These are phyloP conservation scores for Clathrus columnatus DNA, from an alignment of 768 basidiomycete species.

Conservation along the genomic window DNA sequence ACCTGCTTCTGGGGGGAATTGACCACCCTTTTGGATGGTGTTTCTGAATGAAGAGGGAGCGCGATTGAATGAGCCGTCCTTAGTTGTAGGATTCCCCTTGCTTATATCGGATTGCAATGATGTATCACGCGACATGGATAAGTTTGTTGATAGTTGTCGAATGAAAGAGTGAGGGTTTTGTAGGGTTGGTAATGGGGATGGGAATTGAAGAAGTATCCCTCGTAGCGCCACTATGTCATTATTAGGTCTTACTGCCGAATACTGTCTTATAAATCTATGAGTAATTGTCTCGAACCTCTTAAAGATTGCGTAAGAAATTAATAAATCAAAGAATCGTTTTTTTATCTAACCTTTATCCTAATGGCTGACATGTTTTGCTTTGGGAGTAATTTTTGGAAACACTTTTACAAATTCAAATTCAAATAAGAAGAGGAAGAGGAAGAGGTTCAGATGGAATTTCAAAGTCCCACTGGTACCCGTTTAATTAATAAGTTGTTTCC, in stretches of 20 bases:
- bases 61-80: constrained; percentile 62
- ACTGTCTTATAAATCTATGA: neutral
- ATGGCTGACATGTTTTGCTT: too few species aligned
- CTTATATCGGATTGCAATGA: constrained; percentile 39
- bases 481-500: too few species aligned
- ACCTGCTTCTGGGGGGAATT: constrained; percentile 74
- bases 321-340: too few species aligned
- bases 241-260: neutral
- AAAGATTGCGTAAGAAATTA: neutral
- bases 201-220: neutral
- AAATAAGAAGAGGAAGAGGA: too few species aligned
- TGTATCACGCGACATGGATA: constrained; percentile 11
- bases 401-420: too few species aligned
- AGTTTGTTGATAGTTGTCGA: neutral
- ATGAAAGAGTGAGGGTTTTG: neutral
- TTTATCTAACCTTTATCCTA: too few species aligned
- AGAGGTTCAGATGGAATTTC: too few species aligned
- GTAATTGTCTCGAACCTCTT: neutral
- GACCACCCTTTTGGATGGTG: constrained; percentile 43
- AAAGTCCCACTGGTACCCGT: too few species aligned
- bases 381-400: too few species aligned
- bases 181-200: neutral
- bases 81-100: constrained; percentile 38
- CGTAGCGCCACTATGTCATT: neutral
- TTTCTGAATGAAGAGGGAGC: constrained; percentile 46